Evolutionary conservation across 345 rosid genomes (phyloP).

Genomic region (Citrus unshiu): DNA sequence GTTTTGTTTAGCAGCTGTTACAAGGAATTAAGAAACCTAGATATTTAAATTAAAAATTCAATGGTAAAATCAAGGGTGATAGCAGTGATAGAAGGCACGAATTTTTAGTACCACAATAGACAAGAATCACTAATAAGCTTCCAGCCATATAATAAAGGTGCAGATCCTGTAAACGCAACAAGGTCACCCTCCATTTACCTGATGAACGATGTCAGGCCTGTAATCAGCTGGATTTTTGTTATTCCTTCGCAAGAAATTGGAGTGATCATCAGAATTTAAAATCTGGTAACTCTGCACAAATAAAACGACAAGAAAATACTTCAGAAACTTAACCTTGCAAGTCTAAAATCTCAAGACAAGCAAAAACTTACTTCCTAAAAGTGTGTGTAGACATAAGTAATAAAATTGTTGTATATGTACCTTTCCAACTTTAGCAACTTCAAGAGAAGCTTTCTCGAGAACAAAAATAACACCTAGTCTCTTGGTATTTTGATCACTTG

Average conservation of each 20-base stretch:
- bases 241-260: conserved; percentile 69
- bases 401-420: conserved; percentile 19
- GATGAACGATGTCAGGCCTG: conserved; percentile 80
- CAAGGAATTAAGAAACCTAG: neutral
- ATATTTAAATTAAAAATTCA: neutral
- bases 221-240: conserved; percentile 76
- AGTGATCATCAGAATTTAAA: conserved; percentile 86
- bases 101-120: neutral
- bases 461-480: conserved; percentile 57
- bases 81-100: neutral
- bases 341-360: neutral
- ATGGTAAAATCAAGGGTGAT: neutral
- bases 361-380: neutral
- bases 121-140: neutral
- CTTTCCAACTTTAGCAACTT: conserved; percentile 98
- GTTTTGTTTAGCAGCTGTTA: neutral
- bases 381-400: too few species aligned
- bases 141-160: neutral
- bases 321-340: neutral
- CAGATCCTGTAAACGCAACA: neutral
- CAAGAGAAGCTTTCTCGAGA: conserved; percentile 82
- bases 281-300: conserved; percentile 65
- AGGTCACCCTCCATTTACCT: conserved; percentile 35
- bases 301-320: neutral
- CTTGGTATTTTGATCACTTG: conserved; percentile 22